Percentiles rank a stretch among this genome's conserved stretches.
Evolutionary conservation across 1,284 basidiomycete species (phyloP).

Genomic region (Microbotryum scabiosae): DNA sequence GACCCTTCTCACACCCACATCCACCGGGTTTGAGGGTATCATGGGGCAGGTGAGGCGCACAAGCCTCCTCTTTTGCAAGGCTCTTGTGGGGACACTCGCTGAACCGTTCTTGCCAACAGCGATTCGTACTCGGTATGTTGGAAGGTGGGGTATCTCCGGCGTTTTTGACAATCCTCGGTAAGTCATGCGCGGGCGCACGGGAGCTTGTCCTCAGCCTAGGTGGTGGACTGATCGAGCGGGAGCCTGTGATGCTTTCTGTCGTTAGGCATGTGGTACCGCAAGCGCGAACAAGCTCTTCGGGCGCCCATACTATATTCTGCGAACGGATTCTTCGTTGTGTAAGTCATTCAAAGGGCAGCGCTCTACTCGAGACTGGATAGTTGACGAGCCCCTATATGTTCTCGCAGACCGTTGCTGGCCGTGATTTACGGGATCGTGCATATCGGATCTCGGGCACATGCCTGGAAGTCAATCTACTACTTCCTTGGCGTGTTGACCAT

Average conservation of each 20-base stretch:
- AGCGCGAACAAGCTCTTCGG: not conserved
- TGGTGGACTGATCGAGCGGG: too few species aligned
- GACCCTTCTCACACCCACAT: slow-evolving; percentile 2
- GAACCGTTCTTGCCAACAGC: not conserved
- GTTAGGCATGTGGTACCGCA: slow-evolving; percentile 1
- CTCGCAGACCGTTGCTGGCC: not conserved
- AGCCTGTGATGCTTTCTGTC: too few species aligned
- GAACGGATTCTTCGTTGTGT: slow-evolving; percentile 4
- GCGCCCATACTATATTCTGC: not conserved
- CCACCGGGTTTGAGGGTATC: slow-evolving; percentile 5
- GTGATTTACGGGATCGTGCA: not conserved
- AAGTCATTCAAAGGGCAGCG: not conserved
- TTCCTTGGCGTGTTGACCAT: slow-evolving; percentile 11
- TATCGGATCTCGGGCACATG: not conserved
- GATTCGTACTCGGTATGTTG: not conserved
- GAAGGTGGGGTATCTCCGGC: not conserved
- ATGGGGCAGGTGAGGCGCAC: slow-evolving; percentile 10
- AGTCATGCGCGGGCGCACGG: too few species aligned
- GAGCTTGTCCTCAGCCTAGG: too few species aligned
- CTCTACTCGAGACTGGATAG: not conserved
- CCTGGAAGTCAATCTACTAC: slow-evolving; percentile 5
- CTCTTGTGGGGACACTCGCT: not conserved
- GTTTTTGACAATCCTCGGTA: not conserved
- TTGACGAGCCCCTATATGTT: not conserved
- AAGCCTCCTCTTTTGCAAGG: not conserved